Base-by-base conservation (phyloP, 768 basidiomycete species). In the Exidia glandulosa region DNA sequence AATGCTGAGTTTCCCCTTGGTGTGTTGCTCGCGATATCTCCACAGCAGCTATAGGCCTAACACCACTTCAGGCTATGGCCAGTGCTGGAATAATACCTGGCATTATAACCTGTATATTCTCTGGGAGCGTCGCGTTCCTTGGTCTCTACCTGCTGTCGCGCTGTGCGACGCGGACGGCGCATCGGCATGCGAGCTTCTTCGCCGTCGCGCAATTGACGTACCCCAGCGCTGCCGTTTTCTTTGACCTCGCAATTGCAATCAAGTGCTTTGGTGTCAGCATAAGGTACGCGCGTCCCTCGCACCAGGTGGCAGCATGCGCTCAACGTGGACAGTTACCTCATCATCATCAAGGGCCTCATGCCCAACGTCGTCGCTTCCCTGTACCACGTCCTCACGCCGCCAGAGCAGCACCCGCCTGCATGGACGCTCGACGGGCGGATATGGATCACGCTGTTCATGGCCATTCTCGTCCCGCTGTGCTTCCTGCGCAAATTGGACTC, bases 211-310 rank as follows among this genome's bases (percentile, higher is more conserved):
- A 88, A 69, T 74, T 98, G 63, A 95, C 95, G 0, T 96, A 93
- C 70, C 95, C 95, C 2, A 83, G 79, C 48, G 90, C 88, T 0
- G 88, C 88, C 0, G 76, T 91, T 37, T 89, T 91, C 70, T 95
- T 98, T 66, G 95, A 97, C 70, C 85, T 85, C 3, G 95, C 94
- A 13, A 93, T 98, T 65, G 93, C 93, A 10, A 87, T 85, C 70
- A 98, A 98, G 70, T 98, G 95, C 71, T 96, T 96, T 69, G 95
- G 95, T 23, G 95, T 98, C 2, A 92, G 90, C 33, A 86, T 94
- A 66, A 93, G 91, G 82, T 92, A 73, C 52, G 80, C 71, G 33
- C 36, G 25, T 57, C 30, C 37, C 32, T 48, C 59, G 58, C 48
- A 55, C 58, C 41, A 59, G n/a, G 48, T 37, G 31, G 32, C 23